Conservation (phyloP, 345 rosid genomes). For the Pistacia atlantica region DNA sequence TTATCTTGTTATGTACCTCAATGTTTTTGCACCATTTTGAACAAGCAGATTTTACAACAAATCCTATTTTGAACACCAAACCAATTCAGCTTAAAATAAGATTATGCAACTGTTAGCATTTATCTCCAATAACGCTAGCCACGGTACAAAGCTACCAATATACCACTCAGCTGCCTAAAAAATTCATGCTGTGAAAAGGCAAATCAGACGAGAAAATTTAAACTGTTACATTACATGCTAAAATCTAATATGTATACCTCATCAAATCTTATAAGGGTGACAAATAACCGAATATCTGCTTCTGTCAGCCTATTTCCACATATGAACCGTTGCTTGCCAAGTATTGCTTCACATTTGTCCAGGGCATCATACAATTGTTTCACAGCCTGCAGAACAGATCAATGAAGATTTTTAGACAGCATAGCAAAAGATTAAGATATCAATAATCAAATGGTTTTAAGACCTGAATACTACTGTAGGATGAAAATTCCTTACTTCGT, state of each 20-base stretch:
- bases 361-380: constrained; percentile 65
- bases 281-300: constrained; percentile 76
- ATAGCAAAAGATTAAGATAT: neutral
- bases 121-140: neutral
- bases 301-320: constrained; percentile 75
- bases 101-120: neutral
- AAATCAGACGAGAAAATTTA: neutral
- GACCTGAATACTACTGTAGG: neutral
- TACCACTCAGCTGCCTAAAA: neutral
- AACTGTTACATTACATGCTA: neutral
- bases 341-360: constrained; percentile 78
- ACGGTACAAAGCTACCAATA: neutral
- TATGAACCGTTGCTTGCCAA: constrained; percentile 63
- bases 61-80: neutral
- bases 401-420: constrained; percentile 2
- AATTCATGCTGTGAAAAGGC: neutral
- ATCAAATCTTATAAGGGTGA: constrained; percentile 90
- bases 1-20: neutral
- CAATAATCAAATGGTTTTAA: neutral
- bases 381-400: constrained; percentile 53
- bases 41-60: neutral
- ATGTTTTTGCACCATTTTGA: neutral
- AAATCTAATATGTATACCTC: constrained; percentile 50
- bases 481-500: constrained; percentile 41
- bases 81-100: neutral